phyloP scores from a whole-genome alignment of 306 rosid genomes.

The Cicer judaicum region DNA sequence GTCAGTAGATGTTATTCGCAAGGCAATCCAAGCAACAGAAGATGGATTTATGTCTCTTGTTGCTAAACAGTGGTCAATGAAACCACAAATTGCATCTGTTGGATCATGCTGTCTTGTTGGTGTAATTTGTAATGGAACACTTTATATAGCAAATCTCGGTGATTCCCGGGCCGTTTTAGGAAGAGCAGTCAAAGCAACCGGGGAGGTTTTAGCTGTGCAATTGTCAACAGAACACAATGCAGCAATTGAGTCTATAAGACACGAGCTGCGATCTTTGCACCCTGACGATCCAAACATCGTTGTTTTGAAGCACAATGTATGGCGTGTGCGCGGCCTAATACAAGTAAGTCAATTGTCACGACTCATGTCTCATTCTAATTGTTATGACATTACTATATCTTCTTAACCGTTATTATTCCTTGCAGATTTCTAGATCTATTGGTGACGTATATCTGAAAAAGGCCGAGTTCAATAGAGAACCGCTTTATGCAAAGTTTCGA shows the following conservation, averaged over 20 bases:
- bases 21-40: constrained; percentile 93
- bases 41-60: constrained; percentile 82
- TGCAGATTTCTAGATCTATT: constrained; percentile 84
- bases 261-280: constrained; percentile 81
- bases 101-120: constrained; percentile 94
- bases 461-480: constrained; percentile 89
- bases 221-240: constrained; percentile 88
- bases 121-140: constrained; percentile 73
- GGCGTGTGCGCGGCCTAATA: constrained; percentile 93
- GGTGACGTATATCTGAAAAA: constrained; percentile 90
- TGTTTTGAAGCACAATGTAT: constrained; percentile 89
- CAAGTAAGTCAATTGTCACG: constrained; percentile 57
- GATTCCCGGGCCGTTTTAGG: constrained; percentile 97
- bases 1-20: constrained; percentile 80
- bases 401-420: constrained; percentile 15
- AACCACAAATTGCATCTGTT: constrained; percentile 89
- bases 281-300: constrained; percentile 83
- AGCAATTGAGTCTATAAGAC: constrained; percentile 74
- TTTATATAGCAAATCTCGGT: constrained; percentile 80
- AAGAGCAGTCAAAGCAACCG: constrained; percentile 76
- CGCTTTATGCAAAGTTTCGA: constrained; percentile 79
- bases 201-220: constrained; percentile 80
- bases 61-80: constrained; percentile 68
- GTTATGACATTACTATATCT: constrained; percentile 24
- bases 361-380: not conserved